These are phyloP conservation scores for Tolypocladium album DNA, from an alignment of 2,329 filamentous ascomycete genomes.

Conservation along the genomic window DNA sequence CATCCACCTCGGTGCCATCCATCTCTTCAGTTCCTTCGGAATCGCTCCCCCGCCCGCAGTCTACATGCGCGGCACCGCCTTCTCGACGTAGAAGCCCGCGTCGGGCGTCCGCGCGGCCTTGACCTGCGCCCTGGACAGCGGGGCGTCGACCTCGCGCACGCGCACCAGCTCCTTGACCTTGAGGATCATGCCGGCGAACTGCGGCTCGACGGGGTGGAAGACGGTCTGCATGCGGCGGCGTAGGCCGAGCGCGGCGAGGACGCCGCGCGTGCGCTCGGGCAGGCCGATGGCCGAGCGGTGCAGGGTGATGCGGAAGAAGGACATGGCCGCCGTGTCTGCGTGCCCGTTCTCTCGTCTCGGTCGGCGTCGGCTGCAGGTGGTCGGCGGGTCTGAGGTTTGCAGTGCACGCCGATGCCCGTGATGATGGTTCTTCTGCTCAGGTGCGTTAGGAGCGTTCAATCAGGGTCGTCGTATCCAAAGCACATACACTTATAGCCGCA, in stretches of 20 bases:
- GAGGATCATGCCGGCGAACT: constrained; percentile 84
- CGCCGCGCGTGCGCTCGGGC: constrained; percentile 66
- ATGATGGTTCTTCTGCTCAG: not conserved
- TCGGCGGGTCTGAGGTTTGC: not conserved
- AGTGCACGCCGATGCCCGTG: not conserved
- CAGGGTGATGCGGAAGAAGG: constrained; percentile 85
- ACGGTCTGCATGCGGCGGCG: constrained; percentile 77
- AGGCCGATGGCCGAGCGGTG: constrained; percentile 85
- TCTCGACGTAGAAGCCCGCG: constrained; percentile 72
- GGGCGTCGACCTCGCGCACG: constrained; percentile 63
- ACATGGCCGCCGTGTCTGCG: constrained; percentile 36
- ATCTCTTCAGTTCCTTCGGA: not conserved
- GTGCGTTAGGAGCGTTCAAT: not conserved
- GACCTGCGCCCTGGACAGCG: constrained; percentile 57
- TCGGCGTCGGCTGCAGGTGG: not conserved
- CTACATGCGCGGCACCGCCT: constrained; percentile 19
- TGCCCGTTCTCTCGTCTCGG: not conserved
- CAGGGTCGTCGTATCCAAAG: not conserved
- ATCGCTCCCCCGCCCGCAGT: not conserved
- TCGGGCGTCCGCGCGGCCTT: constrained; percentile 64
- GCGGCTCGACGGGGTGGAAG: constrained; percentile 73
- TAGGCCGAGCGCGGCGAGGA: constrained; percentile 76
- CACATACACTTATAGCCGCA: not conserved
- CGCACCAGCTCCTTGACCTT: constrained; percentile 86
- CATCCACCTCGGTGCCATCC: not conserved